Conservation (phyloP, 2,329 filamentous ascomycete genomes). For the Alternaria gaisen region DNA sequence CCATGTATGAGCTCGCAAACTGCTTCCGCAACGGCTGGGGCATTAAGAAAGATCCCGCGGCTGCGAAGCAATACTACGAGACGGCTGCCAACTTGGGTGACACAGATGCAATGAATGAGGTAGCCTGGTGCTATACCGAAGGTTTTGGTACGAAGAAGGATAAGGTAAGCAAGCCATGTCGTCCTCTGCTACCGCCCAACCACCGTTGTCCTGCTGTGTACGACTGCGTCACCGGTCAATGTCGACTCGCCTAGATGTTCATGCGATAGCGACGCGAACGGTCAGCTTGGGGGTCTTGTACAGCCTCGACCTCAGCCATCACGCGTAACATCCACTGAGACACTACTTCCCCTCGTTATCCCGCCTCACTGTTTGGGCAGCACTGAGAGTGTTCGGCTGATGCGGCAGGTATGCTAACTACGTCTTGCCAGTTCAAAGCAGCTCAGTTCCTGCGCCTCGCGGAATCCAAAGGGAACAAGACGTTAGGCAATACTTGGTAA, state of each 20-base stretch:
- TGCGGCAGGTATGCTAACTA: slow-evolving; percentile 31
- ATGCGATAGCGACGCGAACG: slow-evolving; percentile 34
- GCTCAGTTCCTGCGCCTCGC: slow-evolving; percentile 93
- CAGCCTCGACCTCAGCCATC: slow-evolving; percentile 29
- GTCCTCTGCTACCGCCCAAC: slow-evolving; percentile 8
- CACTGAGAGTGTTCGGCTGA: slow-evolving; percentile 42
- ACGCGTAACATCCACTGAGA: slow-evolving; percentile 39
- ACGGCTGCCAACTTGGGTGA: slow-evolving; percentile 96
- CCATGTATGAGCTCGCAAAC: slow-evolving; percentile 94
- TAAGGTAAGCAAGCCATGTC: slow-evolving; percentile 74
- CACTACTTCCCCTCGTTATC: slow-evolving; percentile 25
- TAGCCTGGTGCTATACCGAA: slow-evolving; percentile 93
- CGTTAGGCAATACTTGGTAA: slow-evolving; percentile 93
- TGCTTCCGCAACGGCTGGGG: slow-evolving; percentile 96
- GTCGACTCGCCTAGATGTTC: slow-evolving; percentile 20
- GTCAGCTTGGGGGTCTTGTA: slow-evolving; percentile 30
- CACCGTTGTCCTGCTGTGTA: slow-evolving; percentile 13
- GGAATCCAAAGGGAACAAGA: slow-evolving; percentile 88
- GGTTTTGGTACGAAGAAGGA: slow-evolving; percentile 98
- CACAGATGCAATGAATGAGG: slow-evolving; percentile 97
- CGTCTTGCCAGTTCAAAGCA: slow-evolving; percentile 72
- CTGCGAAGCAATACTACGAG: slow-evolving; percentile 92
- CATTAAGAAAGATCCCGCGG: slow-evolving; percentile 82
- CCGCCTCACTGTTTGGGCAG: slow-evolving; percentile 55
- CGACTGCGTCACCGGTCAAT: slow-evolving; percentile 39